Percentiles rank a stretch among this genome's conserved stretches.
Conservation (phyloP, 345 rosid species). For the Ceriops decandra region DNA sequence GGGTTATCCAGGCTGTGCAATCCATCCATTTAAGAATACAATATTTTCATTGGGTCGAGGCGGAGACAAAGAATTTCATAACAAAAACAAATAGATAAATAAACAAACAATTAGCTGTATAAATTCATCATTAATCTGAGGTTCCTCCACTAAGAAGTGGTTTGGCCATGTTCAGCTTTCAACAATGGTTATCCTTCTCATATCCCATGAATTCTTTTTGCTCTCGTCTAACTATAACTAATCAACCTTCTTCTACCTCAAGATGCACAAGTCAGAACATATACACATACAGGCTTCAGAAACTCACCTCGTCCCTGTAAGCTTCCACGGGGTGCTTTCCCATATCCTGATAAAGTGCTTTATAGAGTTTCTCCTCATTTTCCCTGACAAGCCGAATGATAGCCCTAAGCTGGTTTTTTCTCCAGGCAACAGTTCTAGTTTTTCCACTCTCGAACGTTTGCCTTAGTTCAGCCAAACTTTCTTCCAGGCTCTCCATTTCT, state of each 20-base stretch:
- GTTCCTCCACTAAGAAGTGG: no score
- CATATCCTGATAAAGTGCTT: slow-evolving; percentile 62
- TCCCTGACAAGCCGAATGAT: slow-evolving; percentile 51
- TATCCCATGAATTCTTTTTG: no score
- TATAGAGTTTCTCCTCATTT: slow-evolving; percentile 46
- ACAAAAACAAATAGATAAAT: no score
- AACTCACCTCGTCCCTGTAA: slow-evolving; percentile 64
- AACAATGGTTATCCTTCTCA: no score
- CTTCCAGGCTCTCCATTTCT: slow-evolving; percentile 31
- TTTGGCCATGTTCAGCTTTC: no score
- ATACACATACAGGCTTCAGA: neutral
- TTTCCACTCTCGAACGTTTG: slow-evolving; percentile 52
- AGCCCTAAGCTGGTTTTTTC: slow-evolving; percentile 63
- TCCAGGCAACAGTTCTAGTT: slow-evolving; percentile 63
- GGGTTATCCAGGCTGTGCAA: no score
- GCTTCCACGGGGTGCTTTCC: slow-evolving; percentile 78
- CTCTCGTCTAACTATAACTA: neutral
- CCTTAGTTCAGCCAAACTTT: slow-evolving; percentile 45
- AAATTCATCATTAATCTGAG: no score
- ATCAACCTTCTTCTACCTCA: neutral
- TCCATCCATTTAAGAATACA: no score
- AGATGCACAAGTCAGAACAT: neutral
- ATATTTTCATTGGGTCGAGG: no score
- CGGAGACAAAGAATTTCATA: no score
- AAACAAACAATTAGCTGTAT: neutral